A percentile compares a stretch with the other conserved stretches of the same genome.
These are phyloP conservation scores for Yamadazyma dushanensis DNA, from an alignment of 1,139 yeast genomes.

Conservation along the genomic window DNA sequence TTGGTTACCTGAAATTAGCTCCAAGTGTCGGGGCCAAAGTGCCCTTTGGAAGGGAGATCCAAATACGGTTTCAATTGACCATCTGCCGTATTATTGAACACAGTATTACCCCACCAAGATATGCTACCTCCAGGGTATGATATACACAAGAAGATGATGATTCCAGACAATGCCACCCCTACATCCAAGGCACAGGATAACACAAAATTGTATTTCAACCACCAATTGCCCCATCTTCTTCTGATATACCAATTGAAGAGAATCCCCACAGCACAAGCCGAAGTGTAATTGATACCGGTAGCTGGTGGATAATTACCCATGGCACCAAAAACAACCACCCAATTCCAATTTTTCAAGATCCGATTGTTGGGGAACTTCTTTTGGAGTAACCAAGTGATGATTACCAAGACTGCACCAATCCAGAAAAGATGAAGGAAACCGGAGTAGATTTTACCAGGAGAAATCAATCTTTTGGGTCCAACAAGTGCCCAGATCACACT, in stretches of 20 bases:
- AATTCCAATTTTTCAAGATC: constrained; percentile 33
- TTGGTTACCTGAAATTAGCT: no score
- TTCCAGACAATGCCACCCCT: constrained; percentile 56
- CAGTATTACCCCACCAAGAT: constrained; percentile 7
- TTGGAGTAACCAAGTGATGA: constrained; percentile 36
- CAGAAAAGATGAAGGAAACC: constrained; percentile 38
- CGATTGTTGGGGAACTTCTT: constrained; percentile 12
- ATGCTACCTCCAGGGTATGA: constrained; percentile 43
- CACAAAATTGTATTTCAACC: constrained; percentile 63
- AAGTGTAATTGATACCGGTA: constrained; percentile 50
- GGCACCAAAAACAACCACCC: constrained; percentile 38
- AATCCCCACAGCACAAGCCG: constrained; percentile 44
- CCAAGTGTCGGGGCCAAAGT: constrained; percentile 10
- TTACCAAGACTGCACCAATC: constrained; percentile 34
- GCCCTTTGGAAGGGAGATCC: constrained; percentile 5
- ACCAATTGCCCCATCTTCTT: constrained; percentile 49
- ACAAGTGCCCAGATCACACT: constrained; percentile 62
- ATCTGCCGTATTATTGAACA: constrained; percentile 7
- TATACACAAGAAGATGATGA: constrained; percentile 56
- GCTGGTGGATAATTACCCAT: constrained; percentile 47
- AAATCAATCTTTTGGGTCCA: constrained; percentile 51
- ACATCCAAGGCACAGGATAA: constrained; percentile 55
- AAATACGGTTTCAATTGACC: constrained; percentile 5
- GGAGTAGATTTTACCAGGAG: constrained; percentile 35
- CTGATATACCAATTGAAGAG: constrained; percentile 52